These are phyloP conservation scores for Eutrema heterophyllum DNA, from an alignment of 345 rosid species.

Conservation along the genomic window DNA sequence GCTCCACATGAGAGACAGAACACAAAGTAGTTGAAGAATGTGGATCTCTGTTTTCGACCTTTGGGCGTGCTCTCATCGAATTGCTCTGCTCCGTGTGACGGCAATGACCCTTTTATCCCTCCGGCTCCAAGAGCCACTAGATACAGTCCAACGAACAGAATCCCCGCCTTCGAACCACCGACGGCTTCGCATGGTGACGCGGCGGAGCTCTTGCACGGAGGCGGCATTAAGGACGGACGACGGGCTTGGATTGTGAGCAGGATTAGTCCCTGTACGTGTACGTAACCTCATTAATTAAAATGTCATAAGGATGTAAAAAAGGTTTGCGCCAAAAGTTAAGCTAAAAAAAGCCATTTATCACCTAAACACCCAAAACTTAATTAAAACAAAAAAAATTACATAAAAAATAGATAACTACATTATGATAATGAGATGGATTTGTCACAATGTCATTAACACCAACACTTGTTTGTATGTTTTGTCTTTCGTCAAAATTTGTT, in stretches of 20 bases:
- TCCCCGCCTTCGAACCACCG: constrained; percentile 51
- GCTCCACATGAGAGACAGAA: constrained; percentile 82
- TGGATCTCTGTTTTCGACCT: constrained; percentile 68
- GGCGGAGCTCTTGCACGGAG: constrained; percentile 35
- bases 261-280: constrained; percentile 15
- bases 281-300: background rate
- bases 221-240: constrained; percentile 55
- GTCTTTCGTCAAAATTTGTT: background rate
- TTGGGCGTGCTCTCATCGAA: constrained; percentile 56
- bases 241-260: constrained; percentile 58
- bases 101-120: constrained; percentile 86
- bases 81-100: constrained; percentile 84
- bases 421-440: background rate
- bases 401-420: background rate
- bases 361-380: background rate
- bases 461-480: constrained; percentile 3
- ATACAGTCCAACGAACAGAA: constrained; percentile 66
- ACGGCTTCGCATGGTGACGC: constrained; percentile 45
- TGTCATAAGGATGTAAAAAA: background rate
- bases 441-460: background rate
- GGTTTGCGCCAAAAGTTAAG: too few relatives aligned
- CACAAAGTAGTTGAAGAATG: constrained; percentile 77
- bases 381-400: background rate
- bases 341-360: background rate
- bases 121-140: constrained; percentile 81